phyloP scores from a whole-genome alignment of 768 basidiomycete species.

The Hemileccinum impolitum region DNA sequence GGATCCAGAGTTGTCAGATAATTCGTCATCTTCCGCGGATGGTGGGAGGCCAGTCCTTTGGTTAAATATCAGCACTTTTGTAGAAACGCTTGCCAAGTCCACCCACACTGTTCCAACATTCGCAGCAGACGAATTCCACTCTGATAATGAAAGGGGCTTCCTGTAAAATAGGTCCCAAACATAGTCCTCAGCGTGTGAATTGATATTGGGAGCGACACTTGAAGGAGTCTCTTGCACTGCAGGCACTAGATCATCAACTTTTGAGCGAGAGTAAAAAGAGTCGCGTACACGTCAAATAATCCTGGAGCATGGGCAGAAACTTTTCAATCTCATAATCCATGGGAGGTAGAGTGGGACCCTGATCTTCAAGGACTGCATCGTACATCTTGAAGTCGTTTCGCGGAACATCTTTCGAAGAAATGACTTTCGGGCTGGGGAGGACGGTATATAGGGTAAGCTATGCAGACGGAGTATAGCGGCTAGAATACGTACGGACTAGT shows the following conservation, averaged over 20 bases:
- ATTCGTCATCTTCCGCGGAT: constrained; percentile 46
- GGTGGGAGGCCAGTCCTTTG: constrained; percentile 63
- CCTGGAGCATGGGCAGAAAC: constrained; percentile 72
- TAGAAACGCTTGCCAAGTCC: neutral
- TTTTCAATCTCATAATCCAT: constrained; percentile 68
- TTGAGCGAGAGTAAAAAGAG: neutral
- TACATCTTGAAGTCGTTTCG: constrained; percentile 61
- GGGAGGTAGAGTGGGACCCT: constrained; percentile 27
- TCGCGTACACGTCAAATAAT: constrained; percentile 61
- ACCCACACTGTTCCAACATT: constrained; percentile 65
- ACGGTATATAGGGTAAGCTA: neutral
- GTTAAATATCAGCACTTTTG: neutral
- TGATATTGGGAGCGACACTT: neutral
- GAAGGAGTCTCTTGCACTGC: constrained; percentile 28
- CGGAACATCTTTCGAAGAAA: constrained; percentile 48
- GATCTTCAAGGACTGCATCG: constrained; percentile 57
- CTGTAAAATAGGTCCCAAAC: constrained; percentile 87
- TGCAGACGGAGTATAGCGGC: neutral
- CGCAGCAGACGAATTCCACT: constrained; percentile 56
- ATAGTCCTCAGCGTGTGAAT: constrained; percentile 47
- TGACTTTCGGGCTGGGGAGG: constrained; percentile 48
- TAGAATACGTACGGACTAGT: constrained; percentile 41
- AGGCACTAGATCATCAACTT: neutral
- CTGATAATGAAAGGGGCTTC: constrained; percentile 53
- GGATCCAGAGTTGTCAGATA: constrained; percentile 61